These are phyloP conservation scores for Edaphochlamys debaryana DNA, from an alignment of 139 green algal genomes.

Conservation along the genomic window DNA sequence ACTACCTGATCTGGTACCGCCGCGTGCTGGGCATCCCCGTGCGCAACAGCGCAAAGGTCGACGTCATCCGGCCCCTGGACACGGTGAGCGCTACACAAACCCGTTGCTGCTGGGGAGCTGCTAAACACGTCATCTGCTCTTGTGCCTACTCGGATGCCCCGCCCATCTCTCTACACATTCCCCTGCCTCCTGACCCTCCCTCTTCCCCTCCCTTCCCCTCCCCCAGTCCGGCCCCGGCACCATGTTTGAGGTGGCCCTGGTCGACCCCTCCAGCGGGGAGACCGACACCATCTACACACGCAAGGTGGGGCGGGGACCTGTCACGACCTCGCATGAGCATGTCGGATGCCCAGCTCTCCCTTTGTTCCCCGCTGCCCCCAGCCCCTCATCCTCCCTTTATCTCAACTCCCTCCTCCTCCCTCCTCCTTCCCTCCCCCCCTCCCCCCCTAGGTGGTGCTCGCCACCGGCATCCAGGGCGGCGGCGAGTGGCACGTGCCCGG, in stretches of 20 bases:
- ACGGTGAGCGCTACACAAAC: no score
- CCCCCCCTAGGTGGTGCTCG: conserved; percentile 52
- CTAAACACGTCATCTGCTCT: no score
- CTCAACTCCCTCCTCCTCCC: no score
- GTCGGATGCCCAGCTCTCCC: no score
- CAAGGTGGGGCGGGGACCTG: no score
- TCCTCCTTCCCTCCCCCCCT: not conserved
- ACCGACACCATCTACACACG: not conserved
- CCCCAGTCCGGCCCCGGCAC: not conserved
- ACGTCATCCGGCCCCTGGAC: conserved; percentile 32
- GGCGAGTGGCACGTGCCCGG: conserved; percentile 60
- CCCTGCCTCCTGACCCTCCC: no score
- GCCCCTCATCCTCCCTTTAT: no score
- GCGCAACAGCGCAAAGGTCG: conserved; percentile 37
- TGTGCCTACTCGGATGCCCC: no score
- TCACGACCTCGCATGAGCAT: no score
- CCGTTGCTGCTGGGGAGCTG: no score
- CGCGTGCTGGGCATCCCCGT: conserved; percentile 48
- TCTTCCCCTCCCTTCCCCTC: not conserved
- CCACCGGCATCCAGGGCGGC: conserved; percentile 61
- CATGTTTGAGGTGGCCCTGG: not conserved
- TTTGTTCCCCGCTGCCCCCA: no score
- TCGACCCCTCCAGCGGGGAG: not conserved
- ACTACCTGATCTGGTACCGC: conserved; percentile 61
- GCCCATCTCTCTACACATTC: no score